phyloP scores from a whole-genome alignment of 129 eudicot genomes.

The Glebionis coronaria region DNA sequence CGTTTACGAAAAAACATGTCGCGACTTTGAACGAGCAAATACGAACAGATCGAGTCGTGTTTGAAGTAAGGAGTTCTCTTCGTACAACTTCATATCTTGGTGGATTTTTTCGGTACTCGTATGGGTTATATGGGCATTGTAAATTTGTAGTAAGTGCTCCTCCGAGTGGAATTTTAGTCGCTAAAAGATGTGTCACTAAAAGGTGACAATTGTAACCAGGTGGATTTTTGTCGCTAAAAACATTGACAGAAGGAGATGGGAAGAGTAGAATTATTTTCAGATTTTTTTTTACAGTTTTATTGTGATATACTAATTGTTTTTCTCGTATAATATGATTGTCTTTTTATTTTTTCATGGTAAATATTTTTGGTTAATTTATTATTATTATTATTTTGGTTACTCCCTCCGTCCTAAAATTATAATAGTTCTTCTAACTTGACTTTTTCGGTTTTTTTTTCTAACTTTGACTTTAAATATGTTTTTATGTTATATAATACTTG shows the following conservation, averaged over 20 bases:
- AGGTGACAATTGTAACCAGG: constrained; percentile 21
- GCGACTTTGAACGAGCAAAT: constrained; percentile 49
- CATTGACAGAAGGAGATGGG: background rate
- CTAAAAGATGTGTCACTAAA: constrained; percentile 59
- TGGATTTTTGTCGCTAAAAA: constrained; percentile 11
- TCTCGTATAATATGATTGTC: background rate
- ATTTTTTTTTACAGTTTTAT: background rate
- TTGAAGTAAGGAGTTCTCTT: constrained; percentile 53
- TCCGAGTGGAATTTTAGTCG: constrained; percentile 68
- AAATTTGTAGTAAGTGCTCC: constrained; percentile 58
- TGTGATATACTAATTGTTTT: background rate
- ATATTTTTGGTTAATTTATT: background rate
- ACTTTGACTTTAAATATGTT: no score
- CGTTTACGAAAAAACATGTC: constrained; percentile 43
- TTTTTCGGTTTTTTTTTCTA: no score
- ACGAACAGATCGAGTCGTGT: constrained; percentile 40
- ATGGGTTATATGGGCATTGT: constrained; percentile 72
- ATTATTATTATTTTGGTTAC: no score
- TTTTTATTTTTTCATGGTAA: background rate
- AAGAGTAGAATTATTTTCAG: constrained; percentile 4
- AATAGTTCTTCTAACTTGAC: no score
- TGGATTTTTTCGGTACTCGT: constrained; percentile 61
- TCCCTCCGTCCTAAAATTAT: no score
- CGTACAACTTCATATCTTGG: constrained; percentile 64
- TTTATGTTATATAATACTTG: no score